Percentiles rank a stretch among this genome's conserved stretches.
These are phyloP conservation scores for Trichosanthes cucumerina DNA, from an alignment of 306 rosid genomes.

Conservation along the genomic window DNA sequence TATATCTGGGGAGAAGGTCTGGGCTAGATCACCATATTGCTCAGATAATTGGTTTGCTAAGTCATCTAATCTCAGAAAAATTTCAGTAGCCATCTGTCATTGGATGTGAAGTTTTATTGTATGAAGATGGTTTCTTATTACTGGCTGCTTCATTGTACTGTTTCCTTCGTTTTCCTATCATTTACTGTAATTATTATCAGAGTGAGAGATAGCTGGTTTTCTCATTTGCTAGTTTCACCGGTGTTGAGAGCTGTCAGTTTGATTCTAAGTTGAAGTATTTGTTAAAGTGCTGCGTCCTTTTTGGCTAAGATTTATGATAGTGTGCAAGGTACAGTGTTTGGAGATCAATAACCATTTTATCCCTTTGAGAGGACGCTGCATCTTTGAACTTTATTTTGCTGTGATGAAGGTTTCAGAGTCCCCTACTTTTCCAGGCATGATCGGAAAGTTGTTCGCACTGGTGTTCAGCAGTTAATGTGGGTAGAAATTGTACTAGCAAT, in stretches of 20 bases:
- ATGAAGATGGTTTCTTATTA: not conserved
- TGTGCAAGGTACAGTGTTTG: not conserved
- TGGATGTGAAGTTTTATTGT: not conserved
- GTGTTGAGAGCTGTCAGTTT: not conserved
- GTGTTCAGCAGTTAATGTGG: constrained; percentile 4
- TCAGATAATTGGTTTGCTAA: not conserved
- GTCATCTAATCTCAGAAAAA: not conserved
- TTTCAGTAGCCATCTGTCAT: not conserved
- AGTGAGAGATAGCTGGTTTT: not conserved
- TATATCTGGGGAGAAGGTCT: not conserved
- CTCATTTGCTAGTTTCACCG: not conserved
- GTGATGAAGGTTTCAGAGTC: not conserved
- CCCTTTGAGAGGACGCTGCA: not conserved
- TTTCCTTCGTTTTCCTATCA: not conserved
- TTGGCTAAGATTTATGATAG: not conserved
- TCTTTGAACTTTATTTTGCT: not conserved
- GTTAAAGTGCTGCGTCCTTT: not conserved
- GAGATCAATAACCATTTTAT: constrained; percentile 4
- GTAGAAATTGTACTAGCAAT: not conserved
- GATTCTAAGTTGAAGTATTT: not conserved
- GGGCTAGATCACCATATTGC: not conserved
- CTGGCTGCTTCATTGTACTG: not conserved
- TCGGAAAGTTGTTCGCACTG: not conserved
- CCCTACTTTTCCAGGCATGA: not conserved
- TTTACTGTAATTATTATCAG: not conserved